phyloP scores from a whole-genome alignment of 2,329 filamentous ascomycete genomes.

The Periconia sp. region DNA sequence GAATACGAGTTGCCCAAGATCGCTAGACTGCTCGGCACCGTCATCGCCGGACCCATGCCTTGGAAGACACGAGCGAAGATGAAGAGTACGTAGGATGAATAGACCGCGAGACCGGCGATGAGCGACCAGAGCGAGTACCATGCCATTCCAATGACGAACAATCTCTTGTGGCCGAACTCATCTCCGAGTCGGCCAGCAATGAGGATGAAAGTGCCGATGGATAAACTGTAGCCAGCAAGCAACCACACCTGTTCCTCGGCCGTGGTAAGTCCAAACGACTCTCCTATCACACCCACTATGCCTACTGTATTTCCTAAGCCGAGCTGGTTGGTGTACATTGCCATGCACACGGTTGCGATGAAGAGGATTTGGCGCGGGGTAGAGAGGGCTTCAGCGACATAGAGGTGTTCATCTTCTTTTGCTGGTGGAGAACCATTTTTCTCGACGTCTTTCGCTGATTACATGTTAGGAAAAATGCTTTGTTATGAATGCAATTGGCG shows the following conservation, averaged over 20 bases:
- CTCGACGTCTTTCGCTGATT: too few species aligned
- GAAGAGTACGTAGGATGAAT: constrained; percentile 33
- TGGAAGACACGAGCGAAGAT: constrained; percentile 44
- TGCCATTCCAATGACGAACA: constrained; percentile 44
- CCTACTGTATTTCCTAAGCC: too few species aligned
- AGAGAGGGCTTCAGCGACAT: too few species aligned
- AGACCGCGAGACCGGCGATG: constrained; percentile 43
- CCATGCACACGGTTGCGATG: too few species aligned
- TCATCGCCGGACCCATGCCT: constrained; percentile 42
- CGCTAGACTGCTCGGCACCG: constrained; percentile 43
- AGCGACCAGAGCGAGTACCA: constrained; percentile 46
- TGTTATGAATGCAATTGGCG: too few species aligned
- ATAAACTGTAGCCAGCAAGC: constrained; percentile 47
- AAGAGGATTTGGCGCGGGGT: too few species aligned
- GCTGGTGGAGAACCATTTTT: too few species aligned
- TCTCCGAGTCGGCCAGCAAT: constrained; percentile 50
- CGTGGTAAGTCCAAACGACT: constrained; percentile 40
- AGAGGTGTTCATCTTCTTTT: too few species aligned
- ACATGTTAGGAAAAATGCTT: too few species aligned
- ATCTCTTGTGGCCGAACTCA: constrained; percentile 46
- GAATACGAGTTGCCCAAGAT: constrained; percentile 38
- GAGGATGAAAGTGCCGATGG: constrained; percentile 50
- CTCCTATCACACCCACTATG: too few species aligned
- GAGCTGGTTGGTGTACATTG: too few species aligned
- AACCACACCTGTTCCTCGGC: constrained; percentile 49